Evolutionary conservation across 257 asterid species (phyloP), one percentile per base, ranked within the genome.

Genomic region (Gardenia jasminoides): DNA sequence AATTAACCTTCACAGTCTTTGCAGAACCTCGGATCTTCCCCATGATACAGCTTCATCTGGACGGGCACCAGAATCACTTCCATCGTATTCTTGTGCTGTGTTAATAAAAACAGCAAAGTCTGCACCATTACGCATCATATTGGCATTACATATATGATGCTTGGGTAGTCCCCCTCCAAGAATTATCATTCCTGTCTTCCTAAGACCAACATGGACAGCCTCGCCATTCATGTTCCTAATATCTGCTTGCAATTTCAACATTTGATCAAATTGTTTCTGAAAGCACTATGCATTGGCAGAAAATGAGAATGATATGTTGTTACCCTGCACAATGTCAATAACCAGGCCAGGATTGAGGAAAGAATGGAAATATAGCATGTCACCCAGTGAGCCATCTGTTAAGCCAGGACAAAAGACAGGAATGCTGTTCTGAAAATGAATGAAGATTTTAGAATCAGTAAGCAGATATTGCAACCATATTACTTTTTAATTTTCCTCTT

Each of bases 41-140:
- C 99, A 95, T 41, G 98, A 95, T 75, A 95, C 96, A 62, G 98
- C 99, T 91, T 93, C 99, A 79, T 95, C 99, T 1, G 98, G 98
- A 36, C 88, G 91, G 61, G 99, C 98, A 76, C 99, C 99, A 7
- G 99, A 95, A 83, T 95, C 98, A 81, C 99, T 95, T 72, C 99
- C 99, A 80, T 95, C 99, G 46, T 84, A 95, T 86, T 95, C 98
- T 81, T 95, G 99, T 28, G 98, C 97, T 0, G 98, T 95, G 90
- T 95, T 95, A 31, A 95, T 90, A 59, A 86, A 92, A 54, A 93
- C 92, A 1, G 97, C 99, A 82, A 81, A 95, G 82, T 95, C 97
- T 39, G 99, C 99, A 30, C 99, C 97, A 65, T 93, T 93, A 3
- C 97, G 91, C 97, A 95, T 93, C 99, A 93, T 95, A 85, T 95